Evolutionary conservation across 495 filamentous ascomycete genomes (phyloP).

Genomic region (Penicillium coprophilum): DNA sequence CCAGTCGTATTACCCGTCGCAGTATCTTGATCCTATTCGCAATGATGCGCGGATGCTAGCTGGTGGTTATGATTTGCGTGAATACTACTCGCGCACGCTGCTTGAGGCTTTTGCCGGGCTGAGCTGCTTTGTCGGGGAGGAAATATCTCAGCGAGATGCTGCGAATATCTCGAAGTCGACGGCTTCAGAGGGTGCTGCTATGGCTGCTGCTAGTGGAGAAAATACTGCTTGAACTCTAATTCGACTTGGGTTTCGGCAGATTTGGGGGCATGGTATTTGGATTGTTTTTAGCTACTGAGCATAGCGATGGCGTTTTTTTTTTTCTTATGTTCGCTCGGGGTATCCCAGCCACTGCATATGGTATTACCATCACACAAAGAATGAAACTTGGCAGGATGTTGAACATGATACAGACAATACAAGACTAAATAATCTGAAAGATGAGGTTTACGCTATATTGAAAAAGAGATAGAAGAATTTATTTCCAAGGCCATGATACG

Average conservation of each 20-base stretch:
- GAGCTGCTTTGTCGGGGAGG: constrained; percentile 79
- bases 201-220: constrained; percentile 23
- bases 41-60: constrained; percentile 61
- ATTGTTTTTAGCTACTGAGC: constrained; percentile 19
- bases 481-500: constrained; percentile 2
- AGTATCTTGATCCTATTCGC: constrained; percentile 62
- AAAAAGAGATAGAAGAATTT: neutral
- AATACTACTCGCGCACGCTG: constrained; percentile 77
- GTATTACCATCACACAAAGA: neutral
- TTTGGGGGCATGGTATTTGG: neutral
- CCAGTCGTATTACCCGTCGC: constrained; percentile 62
- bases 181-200: constrained; percentile 36
- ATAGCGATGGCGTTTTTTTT: constrained; percentile 55
- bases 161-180: constrained; percentile 22
- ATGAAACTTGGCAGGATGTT: neutral
- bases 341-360: neutral
- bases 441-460: constrained; percentile 1
- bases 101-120: constrained; percentile 89
- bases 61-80: constrained; percentile 77
- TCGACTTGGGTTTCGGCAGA: neutral
- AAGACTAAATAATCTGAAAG: neutral
- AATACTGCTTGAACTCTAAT: neutral
- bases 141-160: constrained; percentile 53
- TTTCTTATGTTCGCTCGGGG: neutral
- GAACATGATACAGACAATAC: neutral